phyloP scores from a whole-genome alignment of 331 rosid genomes.

The Prunus yedoensis region DNA sequence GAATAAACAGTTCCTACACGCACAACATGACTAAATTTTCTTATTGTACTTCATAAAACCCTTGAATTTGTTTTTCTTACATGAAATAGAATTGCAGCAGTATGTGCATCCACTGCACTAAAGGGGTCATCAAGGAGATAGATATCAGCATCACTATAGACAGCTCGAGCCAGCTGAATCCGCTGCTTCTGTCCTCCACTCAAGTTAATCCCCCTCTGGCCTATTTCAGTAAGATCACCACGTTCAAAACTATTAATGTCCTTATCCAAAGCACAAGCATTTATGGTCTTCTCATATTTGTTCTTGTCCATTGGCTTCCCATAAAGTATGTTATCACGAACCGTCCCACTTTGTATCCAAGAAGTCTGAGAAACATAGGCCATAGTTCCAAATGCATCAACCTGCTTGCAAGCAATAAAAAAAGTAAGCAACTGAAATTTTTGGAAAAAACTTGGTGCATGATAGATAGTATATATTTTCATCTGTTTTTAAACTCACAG shows the following conservation, averaged over 20 bases:
- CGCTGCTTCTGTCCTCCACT: constrained; percentile 63
- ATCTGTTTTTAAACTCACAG: constrained; percentile 40
- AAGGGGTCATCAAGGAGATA: constrained; percentile 90
- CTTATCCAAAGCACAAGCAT: constrained; percentile 69
- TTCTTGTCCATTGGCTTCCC: constrained; percentile 63
- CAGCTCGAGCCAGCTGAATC: constrained; percentile 68
- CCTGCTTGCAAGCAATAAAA: constrained; percentile 31
- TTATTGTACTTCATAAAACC: background rate
- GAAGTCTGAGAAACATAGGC: constrained; percentile 83
- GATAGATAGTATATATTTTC: background rate
- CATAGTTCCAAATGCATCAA: constrained; percentile 53
- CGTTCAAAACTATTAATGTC: constrained; percentile 63
- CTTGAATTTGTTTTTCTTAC: constrained; percentile 34
- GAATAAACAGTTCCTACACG: background rate
- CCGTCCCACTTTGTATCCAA: constrained; percentile 91
- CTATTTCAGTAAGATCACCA: constrained; percentile 61
- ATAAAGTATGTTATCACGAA: constrained; percentile 65
- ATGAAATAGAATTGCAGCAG: constrained; percentile 65
- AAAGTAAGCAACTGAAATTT: background rate
- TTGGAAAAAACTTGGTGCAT: background rate
- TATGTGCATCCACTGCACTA: constrained; percentile 90
- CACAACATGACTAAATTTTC: background rate
- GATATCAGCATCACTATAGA: constrained; percentile 72
- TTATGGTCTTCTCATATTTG: constrained; percentile 60
- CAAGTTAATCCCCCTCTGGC: constrained; percentile 60